These are phyloP conservation scores for Leccinum longicurvipes DNA, from an alignment of 768 basidiomycete genomes.

Conservation along the genomic window DNA sequence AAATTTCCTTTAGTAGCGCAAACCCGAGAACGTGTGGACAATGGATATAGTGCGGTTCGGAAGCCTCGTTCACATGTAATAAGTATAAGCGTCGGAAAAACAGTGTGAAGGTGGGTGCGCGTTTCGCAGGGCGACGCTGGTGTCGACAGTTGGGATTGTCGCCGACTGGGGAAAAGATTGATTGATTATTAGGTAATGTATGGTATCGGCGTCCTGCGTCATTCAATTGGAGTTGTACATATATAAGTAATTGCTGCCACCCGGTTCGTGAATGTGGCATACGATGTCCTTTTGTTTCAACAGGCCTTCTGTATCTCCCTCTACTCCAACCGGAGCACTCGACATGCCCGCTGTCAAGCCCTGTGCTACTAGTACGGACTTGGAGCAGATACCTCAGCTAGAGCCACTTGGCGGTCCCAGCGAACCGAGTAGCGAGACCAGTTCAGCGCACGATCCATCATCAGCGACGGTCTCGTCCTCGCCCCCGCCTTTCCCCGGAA, in stretches of 20 bases:
- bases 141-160: too few relatives aligned
- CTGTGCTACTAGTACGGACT: not conserved
- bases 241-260: not conserved
- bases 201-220: not conserved
- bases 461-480: not conserved
- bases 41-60: not conserved
- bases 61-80: not conserved
- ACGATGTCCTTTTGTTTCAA: not conserved
- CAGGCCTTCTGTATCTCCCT: not conserved
- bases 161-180: not conserved
- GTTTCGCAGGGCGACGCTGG: not conserved
- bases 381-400: slow-evolving; percentile 20
- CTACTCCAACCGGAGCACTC: not conserved
- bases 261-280: not conserved
- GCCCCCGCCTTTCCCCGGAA: not conserved
- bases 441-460: slow-evolving; percentile 5
- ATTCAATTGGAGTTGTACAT: not conserved
- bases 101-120: not conserved
- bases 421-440: slow-evolving; percentile 6
- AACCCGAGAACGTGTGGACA: not conserved
- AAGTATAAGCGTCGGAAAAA: not conserved
- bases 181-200: not conserved
- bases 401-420: slow-evolving; percentile 9
- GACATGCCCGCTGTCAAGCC: slow-evolving; percentile 15
- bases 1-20: not conserved